Percentiles rank a stretch among this genome's conserved stretches.
Evolutionary conservation across 352 stramenopile genomes (phyloP).

Genomic region (Phytophthora syringae): DNA sequence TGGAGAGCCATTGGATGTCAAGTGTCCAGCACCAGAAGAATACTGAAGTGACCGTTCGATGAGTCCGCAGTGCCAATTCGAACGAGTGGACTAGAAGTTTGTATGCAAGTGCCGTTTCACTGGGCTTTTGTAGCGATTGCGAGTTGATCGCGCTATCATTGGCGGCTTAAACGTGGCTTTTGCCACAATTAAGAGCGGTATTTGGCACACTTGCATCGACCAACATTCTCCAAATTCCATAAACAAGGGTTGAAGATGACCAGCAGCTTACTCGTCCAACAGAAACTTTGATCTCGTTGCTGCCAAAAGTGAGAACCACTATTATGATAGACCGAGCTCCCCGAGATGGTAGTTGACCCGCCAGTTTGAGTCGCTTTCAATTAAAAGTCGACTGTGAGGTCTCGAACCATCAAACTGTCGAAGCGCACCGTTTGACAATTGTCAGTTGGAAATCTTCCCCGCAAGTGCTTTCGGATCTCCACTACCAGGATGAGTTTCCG

Average conservation of each 20-base stretch:
- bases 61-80: slow-evolving; percentile 9
- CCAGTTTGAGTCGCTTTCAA: no score
- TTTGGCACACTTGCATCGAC: no score
- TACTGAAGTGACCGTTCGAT: slow-evolving; percentile 16
- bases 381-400: no score
- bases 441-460: slow-evolving; percentile 22
- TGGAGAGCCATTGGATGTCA: slow-evolving; percentile 44
- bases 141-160: slow-evolving; percentile 18
- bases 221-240: slow-evolving; percentile 18
- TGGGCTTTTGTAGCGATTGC: slow-evolving; percentile 1
- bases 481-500: slow-evolving; percentile 20
- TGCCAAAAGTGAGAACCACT: no score
- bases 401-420: not conserved
- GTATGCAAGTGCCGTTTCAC: not conserved
- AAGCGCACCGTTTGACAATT: slow-evolving; percentile 7
- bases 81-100: not conserved
- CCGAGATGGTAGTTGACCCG: no score
- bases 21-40: slow-evolving; percentile 37
- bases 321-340: no score
- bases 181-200: slow-evolving; percentile 1
- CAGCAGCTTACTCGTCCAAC: no score
- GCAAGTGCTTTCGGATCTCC: not conserved
- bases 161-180: not conserved
- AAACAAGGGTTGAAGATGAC: slow-evolving; percentile 8
- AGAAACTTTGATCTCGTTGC: no score